Percentiles rank a stretch among this genome's conserved stretches.
These are phyloP conservation scores for Effrenium voratum DNA, from an alignment of 73 alveolate species.

Conservation along the genomic window DNA sequence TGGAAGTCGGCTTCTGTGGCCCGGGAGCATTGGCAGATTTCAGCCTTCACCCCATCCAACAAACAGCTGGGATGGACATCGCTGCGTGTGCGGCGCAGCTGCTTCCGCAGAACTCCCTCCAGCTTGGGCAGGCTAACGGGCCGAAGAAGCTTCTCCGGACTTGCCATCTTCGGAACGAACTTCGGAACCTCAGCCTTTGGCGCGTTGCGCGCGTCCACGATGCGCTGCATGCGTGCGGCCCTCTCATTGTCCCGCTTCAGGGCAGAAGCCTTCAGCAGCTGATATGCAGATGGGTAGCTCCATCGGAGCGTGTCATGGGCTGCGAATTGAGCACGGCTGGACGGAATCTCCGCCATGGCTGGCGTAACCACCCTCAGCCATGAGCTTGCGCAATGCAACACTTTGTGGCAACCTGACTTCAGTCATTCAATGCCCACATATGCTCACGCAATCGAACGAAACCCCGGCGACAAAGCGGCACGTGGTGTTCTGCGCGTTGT, in stretches of 20 bases:
- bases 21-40: neutral
- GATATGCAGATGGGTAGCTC: slow-evolving; percentile 41
- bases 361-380: too few relatives aligned
- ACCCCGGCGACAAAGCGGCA: neutral
- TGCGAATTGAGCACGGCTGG: slow-evolving; percentile 36
- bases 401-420: too few relatives aligned
- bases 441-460: neutral
- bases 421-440: too few relatives aligned
- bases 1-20: neutral
- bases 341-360: slow-evolving; percentile 36
- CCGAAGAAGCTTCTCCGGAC: too few relatives aligned
- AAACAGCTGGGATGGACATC: slow-evolving; percentile 37
- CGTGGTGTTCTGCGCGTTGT: slow-evolving; percentile 96
- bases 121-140: neutral
- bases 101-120: slow-evolving; percentile 2
- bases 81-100: slow-evolving; percentile 26
- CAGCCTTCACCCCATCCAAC: slow-evolving; percentile 41
- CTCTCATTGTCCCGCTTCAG: neutral
- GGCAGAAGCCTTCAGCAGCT: neutral
- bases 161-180: too few relatives aligned
- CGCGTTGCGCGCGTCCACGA: slow-evolving; percentile 40
- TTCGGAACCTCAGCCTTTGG: too few relatives aligned
- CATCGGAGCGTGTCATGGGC: slow-evolving; percentile 50
- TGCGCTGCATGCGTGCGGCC: slow-evolving; percentile 42
- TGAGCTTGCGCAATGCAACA: too few relatives aligned